Conservation (phyloP, 257 asterid genomes). For the Solanum piurae region DNA sequence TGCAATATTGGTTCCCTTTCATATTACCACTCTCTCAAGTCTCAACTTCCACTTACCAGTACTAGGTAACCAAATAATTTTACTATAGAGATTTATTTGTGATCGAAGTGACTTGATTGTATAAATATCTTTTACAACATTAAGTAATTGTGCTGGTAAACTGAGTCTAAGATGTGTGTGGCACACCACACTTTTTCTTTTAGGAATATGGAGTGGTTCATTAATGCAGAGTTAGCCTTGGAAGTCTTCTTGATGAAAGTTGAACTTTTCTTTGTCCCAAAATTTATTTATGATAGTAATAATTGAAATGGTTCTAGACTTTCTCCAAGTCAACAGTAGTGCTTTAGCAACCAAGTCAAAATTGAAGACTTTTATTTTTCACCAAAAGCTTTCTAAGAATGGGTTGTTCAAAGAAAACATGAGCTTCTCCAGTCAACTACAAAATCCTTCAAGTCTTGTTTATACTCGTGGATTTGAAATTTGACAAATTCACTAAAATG, state of each 20-base stretch:
- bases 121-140: neutral
- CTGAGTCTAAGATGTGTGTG: neutral
- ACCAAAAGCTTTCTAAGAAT: neutral
- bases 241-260: neutral
- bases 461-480: neutral
- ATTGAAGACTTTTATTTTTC: neutral
- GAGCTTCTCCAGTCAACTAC: neutral
- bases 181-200: neutral
- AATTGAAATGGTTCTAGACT: neutral
- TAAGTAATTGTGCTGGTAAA: neutral
- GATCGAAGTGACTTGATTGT: neutral
- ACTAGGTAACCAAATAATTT: too few species aligned
- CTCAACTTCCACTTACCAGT: neutral
- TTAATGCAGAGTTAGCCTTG: neutral
- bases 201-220: neutral
- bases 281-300: too few species aligned
- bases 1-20: neutral
- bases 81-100: neutral
- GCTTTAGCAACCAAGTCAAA: neutral
- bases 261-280: neutral
- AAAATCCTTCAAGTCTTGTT: neutral
- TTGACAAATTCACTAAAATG: neutral
- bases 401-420: neutral
- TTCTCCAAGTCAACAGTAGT: neutral
- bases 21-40: neutral